Base-by-base conservation (phyloP, 2,329 filamentous ascomycete species). In the Hirsutella rhossiliensis region DNA sequence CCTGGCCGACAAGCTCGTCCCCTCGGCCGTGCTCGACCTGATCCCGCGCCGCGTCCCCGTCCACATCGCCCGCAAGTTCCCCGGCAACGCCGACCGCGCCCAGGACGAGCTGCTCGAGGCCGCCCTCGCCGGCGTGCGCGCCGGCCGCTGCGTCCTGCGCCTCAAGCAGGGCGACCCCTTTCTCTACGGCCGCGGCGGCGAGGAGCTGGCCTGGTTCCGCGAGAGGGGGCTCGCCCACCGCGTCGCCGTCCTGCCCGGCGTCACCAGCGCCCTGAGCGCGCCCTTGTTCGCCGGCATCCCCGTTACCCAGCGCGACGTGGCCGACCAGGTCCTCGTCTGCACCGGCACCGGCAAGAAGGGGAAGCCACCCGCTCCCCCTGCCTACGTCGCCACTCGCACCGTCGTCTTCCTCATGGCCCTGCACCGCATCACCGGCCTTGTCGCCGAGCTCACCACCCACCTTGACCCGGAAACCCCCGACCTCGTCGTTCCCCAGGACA, bases 141-240 rank as follows among this genome's bases (percentile, higher is more conserved):
- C 64, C 18, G 92, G 92, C 12, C 80, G 85, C 59, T 84, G 78
- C 1, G 92, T 98, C 0, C 72, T 98, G 30, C 77, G 92, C 3
- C 71, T 98, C 38, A 98, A 98, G 67, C 92, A 98, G 61, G 92
- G 92, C 39, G 92, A 98, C 56, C 92, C 92, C 0, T 98, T 94
- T 63, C 78, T 98, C 34, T 98, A 97, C 63, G 92, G 92, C 34
- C 81, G 92, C 34, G 92, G 92, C 45, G 92, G 87, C 30, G 92
- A 98, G 61, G 92, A 98, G 62, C 86, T 87, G 34, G 76, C 79
- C 28, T 95, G 85, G 60, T 96, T 98, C 71, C 71, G 80, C 2
- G 66, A 68, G 3, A 73, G 83, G 40, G 87, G 88, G 2, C 81
- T 82, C 46, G 73, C 72, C 5, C 77, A 80, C 11, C 66, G 61